phyloP scores from a whole-genome alignment of 2,329 filamentous ascomycete species.

The Colletotrichum sp. region DNA sequence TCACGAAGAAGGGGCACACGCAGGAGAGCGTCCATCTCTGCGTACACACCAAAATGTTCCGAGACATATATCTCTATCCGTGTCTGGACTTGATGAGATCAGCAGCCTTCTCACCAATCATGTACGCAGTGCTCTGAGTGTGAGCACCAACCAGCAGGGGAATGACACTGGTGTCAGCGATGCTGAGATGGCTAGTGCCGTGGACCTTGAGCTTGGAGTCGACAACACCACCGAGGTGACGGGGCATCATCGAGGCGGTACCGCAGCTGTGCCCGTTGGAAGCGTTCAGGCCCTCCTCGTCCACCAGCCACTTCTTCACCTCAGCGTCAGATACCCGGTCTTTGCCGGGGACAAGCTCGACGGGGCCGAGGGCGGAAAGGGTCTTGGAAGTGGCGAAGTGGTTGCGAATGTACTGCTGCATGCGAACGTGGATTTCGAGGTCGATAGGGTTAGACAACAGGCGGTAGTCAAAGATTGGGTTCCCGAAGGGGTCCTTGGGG shows the following conservation, averaged over 20 bases:
- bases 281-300: conserved; percentile 9
- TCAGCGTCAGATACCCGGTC: conserved; percentile 32
- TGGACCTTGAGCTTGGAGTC: conserved; percentile 20
- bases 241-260: conserved; percentile 23
- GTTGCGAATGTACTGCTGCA: conserved; percentile 40
- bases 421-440: conserved; percentile 47
- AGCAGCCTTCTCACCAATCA: conserved; percentile 41
- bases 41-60: not conserved
- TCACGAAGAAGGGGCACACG: too few species aligned
- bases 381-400: conserved; percentile 35
- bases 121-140: conserved; percentile 31
- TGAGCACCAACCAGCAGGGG: conserved; percentile 41
- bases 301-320: conserved; percentile 22
- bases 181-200: conserved; percentile 32
- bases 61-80: not conserved
- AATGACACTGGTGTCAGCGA: conserved; percentile 50
- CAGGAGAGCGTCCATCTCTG: too few species aligned
- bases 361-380: conserved; percentile 34
- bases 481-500: conserved; percentile 36
- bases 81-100: conserved; percentile 32
- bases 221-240: conserved; percentile 21
- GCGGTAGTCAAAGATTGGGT: conserved; percentile 52
- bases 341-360: conserved; percentile 39
- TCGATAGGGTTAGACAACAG: conserved; percentile 55
- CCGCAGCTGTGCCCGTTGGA: conserved; percentile 23